Conservation (phyloP, 176 grass and related monocot genomes). For the Oryza coarctata region DNA sequence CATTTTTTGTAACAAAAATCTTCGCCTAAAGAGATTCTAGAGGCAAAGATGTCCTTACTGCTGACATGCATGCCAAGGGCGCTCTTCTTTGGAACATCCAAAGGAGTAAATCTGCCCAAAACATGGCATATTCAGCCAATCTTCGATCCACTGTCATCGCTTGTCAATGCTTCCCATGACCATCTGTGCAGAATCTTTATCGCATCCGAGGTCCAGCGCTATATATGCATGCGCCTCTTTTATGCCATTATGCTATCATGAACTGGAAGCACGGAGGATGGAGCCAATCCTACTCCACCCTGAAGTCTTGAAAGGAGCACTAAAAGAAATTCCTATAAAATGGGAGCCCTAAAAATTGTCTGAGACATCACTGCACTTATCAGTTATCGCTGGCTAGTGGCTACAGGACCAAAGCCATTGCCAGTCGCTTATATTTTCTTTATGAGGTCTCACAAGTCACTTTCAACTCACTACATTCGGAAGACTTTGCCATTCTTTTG, state of each 20-base stretch:
- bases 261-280: not conserved
- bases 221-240: not conserved
- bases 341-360: conserved; percentile 1
- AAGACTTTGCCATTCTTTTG: not conserved
- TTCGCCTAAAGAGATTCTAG: not conserved
- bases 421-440: not conserved
- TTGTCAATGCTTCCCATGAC: not conserved
- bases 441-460: not conserved
- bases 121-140: not conserved
- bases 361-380: not conserved
- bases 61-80: not conserved
- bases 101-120: not conserved
- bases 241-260: not conserved
- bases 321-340: not conserved
- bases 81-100: not conserved
- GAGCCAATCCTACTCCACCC: not conserved
- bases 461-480: not conserved
- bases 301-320: not conserved
- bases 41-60: not conserved
- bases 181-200: conserved; percentile 13
- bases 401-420: not conserved
- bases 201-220: not conserved
- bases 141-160: not conserved
- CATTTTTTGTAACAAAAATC: not conserved
- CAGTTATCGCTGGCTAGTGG: not conserved